A percentile compares a stretch with the other conserved stretches of the same genome.
These are phyloP conservation scores for Candida maesae DNA, from an alignment of 805 yeast genomes.

Conservation along the genomic window DNA sequence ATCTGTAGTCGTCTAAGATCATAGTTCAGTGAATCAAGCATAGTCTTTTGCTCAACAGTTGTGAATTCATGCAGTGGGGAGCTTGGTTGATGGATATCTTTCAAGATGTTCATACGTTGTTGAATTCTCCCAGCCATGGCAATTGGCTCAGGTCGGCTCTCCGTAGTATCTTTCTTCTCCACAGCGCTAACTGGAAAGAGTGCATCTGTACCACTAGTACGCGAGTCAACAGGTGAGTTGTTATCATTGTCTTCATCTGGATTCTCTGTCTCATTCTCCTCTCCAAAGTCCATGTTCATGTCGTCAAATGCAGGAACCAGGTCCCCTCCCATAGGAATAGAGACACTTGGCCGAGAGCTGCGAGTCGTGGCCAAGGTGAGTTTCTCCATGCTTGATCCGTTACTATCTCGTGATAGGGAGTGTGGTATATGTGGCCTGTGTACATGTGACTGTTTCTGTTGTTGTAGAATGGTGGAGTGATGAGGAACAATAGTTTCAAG, in stretches of 20 bases:
- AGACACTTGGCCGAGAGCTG: conserved; percentile 4
- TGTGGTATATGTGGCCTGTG: too few species aligned
- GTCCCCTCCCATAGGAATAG: conserved; percentile 22
- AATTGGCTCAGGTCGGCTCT: neutral
- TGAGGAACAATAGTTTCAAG: conserved; percentile 22
- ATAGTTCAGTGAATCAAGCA: conserved; percentile 23
- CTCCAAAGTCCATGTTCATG: conserved; percentile 22
- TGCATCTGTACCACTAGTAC: conserved; percentile 6
- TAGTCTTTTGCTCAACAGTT: conserved; percentile 21
- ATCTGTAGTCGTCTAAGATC: conserved; percentile 21
- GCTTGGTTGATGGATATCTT: conserved; percentile 10
- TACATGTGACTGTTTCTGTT: conserved; percentile 15
- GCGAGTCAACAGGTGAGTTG: too few species aligned
- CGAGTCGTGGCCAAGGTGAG: neutral
- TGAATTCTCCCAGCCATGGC: conserved; percentile 22
- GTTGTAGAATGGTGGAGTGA: conserved; percentile 15
- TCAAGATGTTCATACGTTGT: conserved; percentile 20
- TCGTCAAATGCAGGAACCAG: conserved; percentile 25
- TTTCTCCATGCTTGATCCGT: conserved; percentile 1
- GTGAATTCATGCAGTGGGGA: conserved; percentile 7
- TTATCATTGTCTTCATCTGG: neutral
- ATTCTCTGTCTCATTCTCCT: conserved; percentile 5
- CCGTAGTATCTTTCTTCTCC: neutral
- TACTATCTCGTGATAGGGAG: neutral
- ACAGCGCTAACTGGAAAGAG: neutral